Evolutionary conservation across 805 yeast species (phyloP).

Genomic region (Teunomyces atbi): DNA sequence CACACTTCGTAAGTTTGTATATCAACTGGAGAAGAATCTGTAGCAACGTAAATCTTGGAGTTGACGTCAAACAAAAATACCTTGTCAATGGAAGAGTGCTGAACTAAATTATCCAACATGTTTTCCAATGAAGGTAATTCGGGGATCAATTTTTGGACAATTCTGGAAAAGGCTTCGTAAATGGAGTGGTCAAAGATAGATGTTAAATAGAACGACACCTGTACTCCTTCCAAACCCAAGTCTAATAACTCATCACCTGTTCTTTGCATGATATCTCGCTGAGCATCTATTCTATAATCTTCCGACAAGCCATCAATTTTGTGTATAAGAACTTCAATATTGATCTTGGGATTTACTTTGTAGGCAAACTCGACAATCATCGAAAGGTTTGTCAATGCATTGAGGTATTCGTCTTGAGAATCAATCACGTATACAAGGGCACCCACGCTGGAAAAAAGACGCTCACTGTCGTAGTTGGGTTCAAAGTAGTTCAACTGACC

Average conservation of each 20-base stretch:
- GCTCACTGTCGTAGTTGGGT: constrained; percentile 75
- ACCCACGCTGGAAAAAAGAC: constrained; percentile 77
- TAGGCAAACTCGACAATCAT: constrained; percentile 86
- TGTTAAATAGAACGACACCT: constrained; percentile 86
- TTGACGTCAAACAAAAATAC: constrained; percentile 89
- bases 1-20: constrained; percentile 94
- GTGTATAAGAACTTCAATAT: constrained; percentile 90
- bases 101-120: constrained; percentile 82
- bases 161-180: constrained; percentile 91
- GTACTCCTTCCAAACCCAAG: constrained; percentile 86
- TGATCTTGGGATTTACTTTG: constrained; percentile 77
- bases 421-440: constrained; percentile 94
- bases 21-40: constrained; percentile 95
- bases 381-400: constrained; percentile 85
- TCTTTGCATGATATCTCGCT: constrained; percentile 93
- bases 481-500: constrained; percentile 91
- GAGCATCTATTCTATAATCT: constrained; percentile 91
- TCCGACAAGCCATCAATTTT: constrained; percentile 94
- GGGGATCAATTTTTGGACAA: constrained; percentile 85
- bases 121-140: constrained; percentile 88
- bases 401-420: constrained; percentile 90
- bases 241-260: constrained; percentile 91
- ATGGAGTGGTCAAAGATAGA: constrained; percentile 95
- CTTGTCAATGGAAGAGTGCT: constrained; percentile 87
- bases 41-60: constrained; percentile 91